A percentile compares a stretch with the other conserved stretches of the same genome.
These are phyloP conservation scores for Trypanosoma scelopori DNA, from an alignment of 208 protist species.

Conservation along the genomic window DNA sequence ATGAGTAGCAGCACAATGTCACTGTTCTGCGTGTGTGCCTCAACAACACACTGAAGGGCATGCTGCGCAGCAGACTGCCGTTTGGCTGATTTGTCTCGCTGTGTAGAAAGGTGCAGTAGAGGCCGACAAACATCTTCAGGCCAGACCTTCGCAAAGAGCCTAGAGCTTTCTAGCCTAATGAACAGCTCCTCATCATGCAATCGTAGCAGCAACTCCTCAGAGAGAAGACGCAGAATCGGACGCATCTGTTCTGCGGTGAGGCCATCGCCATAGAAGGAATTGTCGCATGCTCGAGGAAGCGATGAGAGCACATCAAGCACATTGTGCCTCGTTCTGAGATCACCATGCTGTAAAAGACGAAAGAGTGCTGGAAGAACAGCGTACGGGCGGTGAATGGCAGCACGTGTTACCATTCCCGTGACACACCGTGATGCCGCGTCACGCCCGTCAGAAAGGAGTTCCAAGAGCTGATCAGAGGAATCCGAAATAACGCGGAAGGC, in stretches of 20 bases:
- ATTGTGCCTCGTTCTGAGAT: slow-evolving; percentile 50
- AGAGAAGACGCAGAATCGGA: slow-evolving; percentile 61
- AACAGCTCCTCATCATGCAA: slow-evolving; percentile 79
- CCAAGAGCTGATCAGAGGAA: slow-evolving; percentile 76
- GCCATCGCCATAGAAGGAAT: slow-evolving; percentile 8
- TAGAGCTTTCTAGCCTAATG: slow-evolving; percentile 58
- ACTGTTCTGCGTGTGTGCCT: slow-evolving; percentile 44
- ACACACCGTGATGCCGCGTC: slow-evolving; percentile 74
- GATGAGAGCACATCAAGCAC: slow-evolving; percentile 68
- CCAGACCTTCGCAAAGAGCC: slow-evolving; percentile 76
- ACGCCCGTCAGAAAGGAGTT: slow-evolving; percentile 57
- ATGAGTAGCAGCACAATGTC: slow-evolving; percentile 40
- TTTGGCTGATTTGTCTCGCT: slow-evolving; percentile 48
- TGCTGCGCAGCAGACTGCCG: slow-evolving; percentile 49
- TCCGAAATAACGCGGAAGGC: slow-evolving; percentile 36
- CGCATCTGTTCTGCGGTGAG: slow-evolving; percentile 31
- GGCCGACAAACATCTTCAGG: slow-evolving; percentile 71
- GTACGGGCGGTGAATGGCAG: slow-evolving; percentile 62
- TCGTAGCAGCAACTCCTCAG: slow-evolving; percentile 71
- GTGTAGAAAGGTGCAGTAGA: slow-evolving; percentile 52
- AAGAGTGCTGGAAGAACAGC: slow-evolving; percentile 72
- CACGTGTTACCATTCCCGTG: slow-evolving; percentile 56
- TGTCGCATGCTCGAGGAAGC: slow-evolving; percentile 39
- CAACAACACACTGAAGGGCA: slow-evolving; percentile 49
- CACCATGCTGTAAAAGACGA: slow-evolving; percentile 61